Evolutionary conservation across 2,329 filamentous ascomycete species (phyloP).

Genomic region (Cytospora piceae): DNA sequence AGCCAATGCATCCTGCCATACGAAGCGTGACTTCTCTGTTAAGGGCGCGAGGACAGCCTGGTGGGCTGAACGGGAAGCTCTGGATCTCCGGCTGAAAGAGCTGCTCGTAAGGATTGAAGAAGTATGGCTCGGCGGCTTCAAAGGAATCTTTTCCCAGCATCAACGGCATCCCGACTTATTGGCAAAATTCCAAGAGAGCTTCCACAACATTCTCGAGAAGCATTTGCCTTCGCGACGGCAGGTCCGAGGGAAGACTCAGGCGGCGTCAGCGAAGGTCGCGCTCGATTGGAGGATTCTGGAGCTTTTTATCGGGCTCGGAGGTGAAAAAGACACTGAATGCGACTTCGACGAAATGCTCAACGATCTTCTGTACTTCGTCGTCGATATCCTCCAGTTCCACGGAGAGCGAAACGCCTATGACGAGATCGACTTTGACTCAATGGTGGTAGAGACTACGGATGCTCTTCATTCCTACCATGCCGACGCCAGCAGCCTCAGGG

Average conservation of each 20-base stretch:
- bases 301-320: constrained; percentile 83
- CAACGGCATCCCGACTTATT: constrained; percentile 65
- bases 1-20: constrained; percentile 84
- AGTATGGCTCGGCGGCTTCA: constrained; percentile 94
- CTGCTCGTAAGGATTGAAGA: constrained; percentile 86
- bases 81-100: constrained; percentile 77
- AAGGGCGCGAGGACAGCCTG: constrained; percentile 80
- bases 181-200: constrained; percentile 74
- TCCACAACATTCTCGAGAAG: constrained; percentile 79
- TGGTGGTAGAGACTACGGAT: constrained; percentile 87
- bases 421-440: constrained; percentile 92
- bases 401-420: constrained; percentile 97
- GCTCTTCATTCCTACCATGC: constrained; percentile 79
- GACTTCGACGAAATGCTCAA: constrained; percentile 89
- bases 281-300: constrained; percentile 72
- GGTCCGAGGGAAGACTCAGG: constrained; percentile 51
- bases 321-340: constrained; percentile 65
- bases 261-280: constrained; percentile 47
- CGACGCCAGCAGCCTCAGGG: constrained; percentile 40
- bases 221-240: constrained; percentile 82
- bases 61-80: constrained; percentile 83
- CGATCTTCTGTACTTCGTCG: constrained; percentile 92
- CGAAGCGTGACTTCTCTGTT: constrained; percentile 68
- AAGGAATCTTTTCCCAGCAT: constrained; percentile 86
- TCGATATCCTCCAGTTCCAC: constrained; percentile 95